Evolutionary conservation across 805 yeast genomes (phyloP).

Genomic region (Yarrowia yakushimensis): DNA sequence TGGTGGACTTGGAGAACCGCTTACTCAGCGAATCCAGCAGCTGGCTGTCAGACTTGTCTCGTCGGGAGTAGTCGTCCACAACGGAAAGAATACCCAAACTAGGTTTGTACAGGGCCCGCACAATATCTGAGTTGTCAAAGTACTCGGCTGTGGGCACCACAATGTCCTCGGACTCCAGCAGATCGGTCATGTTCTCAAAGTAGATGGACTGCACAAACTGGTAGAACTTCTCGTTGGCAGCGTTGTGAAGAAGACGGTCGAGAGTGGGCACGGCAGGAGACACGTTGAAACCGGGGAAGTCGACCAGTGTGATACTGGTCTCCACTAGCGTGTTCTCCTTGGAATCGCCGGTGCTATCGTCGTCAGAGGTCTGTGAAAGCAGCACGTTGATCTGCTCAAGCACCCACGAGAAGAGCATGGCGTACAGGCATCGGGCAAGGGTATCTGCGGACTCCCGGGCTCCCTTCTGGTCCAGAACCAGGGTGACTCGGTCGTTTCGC

Average conservation of each 20-base stretch:
- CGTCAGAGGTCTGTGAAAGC: slow-evolving; percentile 32
- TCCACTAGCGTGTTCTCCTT: slow-evolving; percentile 32
- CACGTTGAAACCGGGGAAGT: slow-evolving; percentile 43
- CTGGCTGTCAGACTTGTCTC: slow-evolving; percentile 37
- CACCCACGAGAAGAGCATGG: slow-evolving; percentile 41
- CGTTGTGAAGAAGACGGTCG: slow-evolving; percentile 42
- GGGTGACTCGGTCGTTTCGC: slow-evolving; percentile 42
- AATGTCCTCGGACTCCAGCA: slow-evolving; percentile 42
- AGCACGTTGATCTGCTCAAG: slow-evolving; percentile 40
- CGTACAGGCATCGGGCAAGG: slow-evolving; percentile 42
- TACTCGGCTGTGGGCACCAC: slow-evolving; percentile 54
- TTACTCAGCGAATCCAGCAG: slow-evolving; percentile 37
- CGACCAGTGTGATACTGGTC: slow-evolving; percentile 40
- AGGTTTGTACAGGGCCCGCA: slow-evolving; percentile 49
- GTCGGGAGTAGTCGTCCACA: slow-evolving; percentile 41
- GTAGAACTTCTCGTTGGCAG: slow-evolving; percentile 43
- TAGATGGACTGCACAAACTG: slow-evolving; percentile 40
- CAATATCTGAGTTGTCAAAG: slow-evolving; percentile 54
- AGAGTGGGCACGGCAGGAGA: slow-evolving; percentile 37
- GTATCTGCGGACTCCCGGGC: slow-evolving; percentile 44
- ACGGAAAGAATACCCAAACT: slow-evolving; percentile 39
- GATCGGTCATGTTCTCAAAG: slow-evolving; percentile 41
- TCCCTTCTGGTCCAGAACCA: slow-evolving; percentile 42
- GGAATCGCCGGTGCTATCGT: not conserved
- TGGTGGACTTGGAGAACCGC: slow-evolving; percentile 36